Conservation (phyloP, 345 rosid species). For the Raphanus raphanistrum region DNA sequence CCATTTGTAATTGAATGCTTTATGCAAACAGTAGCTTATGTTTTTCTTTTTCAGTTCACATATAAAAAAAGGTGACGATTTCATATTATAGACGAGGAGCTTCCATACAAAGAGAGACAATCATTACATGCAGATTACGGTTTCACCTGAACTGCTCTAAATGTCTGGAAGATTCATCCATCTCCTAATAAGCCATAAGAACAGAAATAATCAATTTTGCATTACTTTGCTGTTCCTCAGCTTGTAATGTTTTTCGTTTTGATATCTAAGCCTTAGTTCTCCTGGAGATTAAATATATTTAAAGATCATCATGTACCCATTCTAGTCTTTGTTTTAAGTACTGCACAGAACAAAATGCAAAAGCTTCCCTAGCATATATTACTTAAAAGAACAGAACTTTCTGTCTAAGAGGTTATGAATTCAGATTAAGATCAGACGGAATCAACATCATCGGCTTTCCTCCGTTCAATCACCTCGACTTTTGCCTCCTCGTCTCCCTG, state of each 20-base stretch:
- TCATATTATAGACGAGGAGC: slow-evolving; percentile 81
- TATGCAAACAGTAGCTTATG: neutral
- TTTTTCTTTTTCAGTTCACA: slow-evolving; percentile 8
- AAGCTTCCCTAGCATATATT: neutral
- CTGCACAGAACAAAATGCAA: slow-evolving; percentile 11
- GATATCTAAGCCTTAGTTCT: neutral
- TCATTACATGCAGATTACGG: slow-evolving; percentile 75
- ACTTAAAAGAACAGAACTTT: neutral
- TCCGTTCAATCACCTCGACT: slow-evolving; percentile 25
- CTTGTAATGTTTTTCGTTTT: neutral
- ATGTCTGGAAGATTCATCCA: slow-evolving; percentile 50
- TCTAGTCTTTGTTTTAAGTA: neutral
- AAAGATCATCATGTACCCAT: slow-evolving; percentile 14
- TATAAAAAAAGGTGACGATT: slow-evolving; percentile 53
- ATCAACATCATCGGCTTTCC: slow-evolving; percentile 27
- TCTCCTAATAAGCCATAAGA: neutral
- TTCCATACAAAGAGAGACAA: slow-evolving; percentile 62
- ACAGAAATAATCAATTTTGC: slow-evolving; percentile 3
- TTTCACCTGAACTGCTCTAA: slow-evolving; percentile 61
- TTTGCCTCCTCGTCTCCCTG: slow-evolving; percentile 49
- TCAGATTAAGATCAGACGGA: slow-evolving; percentile 4
- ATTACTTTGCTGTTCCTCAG: neutral
- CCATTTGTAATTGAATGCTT: neutral
- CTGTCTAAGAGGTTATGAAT: neutral
- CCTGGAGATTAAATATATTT: neutral